These are phyloP conservation scores for Hirsutella thompsonii DNA, from an alignment of 2,329 filamentous ascomycete genomes.

Conservation along the genomic window DNA sequence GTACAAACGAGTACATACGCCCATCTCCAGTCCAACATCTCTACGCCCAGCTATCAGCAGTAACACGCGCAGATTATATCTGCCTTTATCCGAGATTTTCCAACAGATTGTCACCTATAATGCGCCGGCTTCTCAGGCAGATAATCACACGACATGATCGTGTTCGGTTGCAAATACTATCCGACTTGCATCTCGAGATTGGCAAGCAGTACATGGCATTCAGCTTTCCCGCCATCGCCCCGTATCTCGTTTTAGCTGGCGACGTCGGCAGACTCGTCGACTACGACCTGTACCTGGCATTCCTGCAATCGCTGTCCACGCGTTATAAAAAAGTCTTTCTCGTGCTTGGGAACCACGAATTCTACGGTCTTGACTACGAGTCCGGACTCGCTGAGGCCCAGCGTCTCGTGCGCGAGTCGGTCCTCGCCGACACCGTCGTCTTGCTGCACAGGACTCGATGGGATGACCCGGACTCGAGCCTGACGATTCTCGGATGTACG, in stretches of 20 bases:
- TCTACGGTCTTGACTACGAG: conserved; percentile 29
- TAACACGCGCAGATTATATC: too few species aligned
- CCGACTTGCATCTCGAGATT: conserved; percentile 37
- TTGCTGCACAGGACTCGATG: conserved; percentile 29
- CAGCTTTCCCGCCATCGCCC: conserved; percentile 24
- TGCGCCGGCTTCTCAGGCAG: too few species aligned
- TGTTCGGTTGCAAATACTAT: conserved; percentile 27
- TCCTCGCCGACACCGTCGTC: conserved; percentile 20
- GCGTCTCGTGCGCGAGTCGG: conserved; percentile 23
- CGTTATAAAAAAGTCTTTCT: conserved; percentile 31
- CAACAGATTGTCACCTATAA: too few species aligned
- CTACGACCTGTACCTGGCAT: conserved; percentile 28
- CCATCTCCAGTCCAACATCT: too few species aligned
- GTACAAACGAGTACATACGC: too few species aligned
- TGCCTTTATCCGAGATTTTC: too few species aligned
- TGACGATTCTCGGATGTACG: conserved; percentile 45
- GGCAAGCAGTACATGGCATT: conserved; percentile 28
- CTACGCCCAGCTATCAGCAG: too few species aligned
- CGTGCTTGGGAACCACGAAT: conserved; percentile 42
- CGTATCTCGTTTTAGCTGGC: conserved; percentile 32
- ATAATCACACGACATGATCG: too few species aligned
- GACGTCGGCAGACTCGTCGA: conserved; percentile 37
- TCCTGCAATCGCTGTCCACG: conserved; percentile 26
- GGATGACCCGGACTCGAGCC: conserved; percentile 22
- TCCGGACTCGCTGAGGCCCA: conserved; percentile 23